Conservation (phyloP, 208 protist species). For the Naegleria gruberi region DNA sequence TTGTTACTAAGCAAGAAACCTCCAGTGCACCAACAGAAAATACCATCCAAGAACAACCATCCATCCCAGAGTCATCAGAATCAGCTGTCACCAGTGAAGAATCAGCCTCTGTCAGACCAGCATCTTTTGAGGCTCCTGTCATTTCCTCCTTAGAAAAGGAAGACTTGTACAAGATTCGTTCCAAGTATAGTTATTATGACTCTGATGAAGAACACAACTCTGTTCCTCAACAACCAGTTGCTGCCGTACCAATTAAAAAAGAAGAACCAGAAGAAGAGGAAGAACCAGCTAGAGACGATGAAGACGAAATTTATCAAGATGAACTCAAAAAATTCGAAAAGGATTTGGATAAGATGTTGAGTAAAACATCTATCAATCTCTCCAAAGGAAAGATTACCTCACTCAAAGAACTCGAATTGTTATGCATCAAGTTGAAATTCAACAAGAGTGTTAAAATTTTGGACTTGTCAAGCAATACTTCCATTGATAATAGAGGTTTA, state of each 20-base stretch:
- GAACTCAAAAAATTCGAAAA: neutral
- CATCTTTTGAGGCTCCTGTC: neutral
- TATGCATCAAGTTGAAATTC: neutral
- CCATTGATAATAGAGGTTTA: neutral
- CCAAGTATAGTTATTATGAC: neutral
- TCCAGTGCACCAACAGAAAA: too few species aligned
- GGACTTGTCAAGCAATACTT: neutral
- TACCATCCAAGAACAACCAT: too few species aligned
- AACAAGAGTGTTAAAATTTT: neutral
- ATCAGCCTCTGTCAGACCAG: too few species aligned
- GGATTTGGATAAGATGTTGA: neutral
- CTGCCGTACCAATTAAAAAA: neutral
- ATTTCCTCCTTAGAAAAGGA: neutral
- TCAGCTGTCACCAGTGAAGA: too few species aligned
- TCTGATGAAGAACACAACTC: neutral
- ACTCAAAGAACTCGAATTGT: neutral
- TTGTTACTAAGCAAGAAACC: too few species aligned
- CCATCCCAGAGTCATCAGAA: too few species aligned
- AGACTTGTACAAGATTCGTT: neutral
- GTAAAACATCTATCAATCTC: neutral
- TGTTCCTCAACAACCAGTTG: neutral
- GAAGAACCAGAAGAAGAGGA: neutral
- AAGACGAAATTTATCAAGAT: neutral
- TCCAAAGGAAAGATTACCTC: neutral
- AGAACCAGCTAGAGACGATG: neutral